Percentiles rank a stretch among this genome's conserved stretches.
phyloP scores from a whole-genome alignment of 768 basidiomycete genomes.

The Macrolepiota albuminosa region DNA sequence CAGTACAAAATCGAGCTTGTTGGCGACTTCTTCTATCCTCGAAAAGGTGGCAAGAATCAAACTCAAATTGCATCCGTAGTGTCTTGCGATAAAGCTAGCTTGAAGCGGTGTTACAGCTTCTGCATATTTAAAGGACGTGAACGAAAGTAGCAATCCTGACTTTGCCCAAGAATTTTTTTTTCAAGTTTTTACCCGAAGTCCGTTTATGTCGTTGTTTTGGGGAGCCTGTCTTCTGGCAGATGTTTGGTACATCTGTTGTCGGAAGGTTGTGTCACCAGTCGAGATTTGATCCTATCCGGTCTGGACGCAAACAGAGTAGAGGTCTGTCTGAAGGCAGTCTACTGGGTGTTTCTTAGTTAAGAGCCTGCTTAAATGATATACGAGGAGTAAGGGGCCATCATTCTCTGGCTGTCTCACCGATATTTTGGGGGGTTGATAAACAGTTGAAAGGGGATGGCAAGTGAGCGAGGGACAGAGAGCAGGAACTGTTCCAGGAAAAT shows the following conservation, averaged over 20 bases:
- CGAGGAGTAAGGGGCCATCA: constrained; percentile 1
- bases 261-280: not conserved
- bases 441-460: not conserved
- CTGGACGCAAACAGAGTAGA: not conserved
- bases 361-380: not conserved
- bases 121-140: not conserved
- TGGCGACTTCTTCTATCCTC: not conserved
- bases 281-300: not conserved
- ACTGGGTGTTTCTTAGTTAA: not conserved
- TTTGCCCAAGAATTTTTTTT: not conserved
- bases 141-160: not conserved
- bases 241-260: too few relatives aligned
- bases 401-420: constrained; percentile 10
- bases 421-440: not conserved
- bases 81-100: not conserved
- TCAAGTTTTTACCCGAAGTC: not conserved
- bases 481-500: not conserved
- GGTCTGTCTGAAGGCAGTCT: not conserved
- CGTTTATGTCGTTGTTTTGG: not conserved
- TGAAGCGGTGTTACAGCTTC: not conserved
- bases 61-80: not conserved
- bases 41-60: not conserved
- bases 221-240: not conserved
- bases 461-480: not conserved
- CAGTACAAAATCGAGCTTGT: not conserved